Percentiles rank a stretch among this genome's conserved stretches.
phyloP scores from a whole-genome alignment of 1,139 yeast genomes.

The Sugiyamaella neomexicana region DNA sequence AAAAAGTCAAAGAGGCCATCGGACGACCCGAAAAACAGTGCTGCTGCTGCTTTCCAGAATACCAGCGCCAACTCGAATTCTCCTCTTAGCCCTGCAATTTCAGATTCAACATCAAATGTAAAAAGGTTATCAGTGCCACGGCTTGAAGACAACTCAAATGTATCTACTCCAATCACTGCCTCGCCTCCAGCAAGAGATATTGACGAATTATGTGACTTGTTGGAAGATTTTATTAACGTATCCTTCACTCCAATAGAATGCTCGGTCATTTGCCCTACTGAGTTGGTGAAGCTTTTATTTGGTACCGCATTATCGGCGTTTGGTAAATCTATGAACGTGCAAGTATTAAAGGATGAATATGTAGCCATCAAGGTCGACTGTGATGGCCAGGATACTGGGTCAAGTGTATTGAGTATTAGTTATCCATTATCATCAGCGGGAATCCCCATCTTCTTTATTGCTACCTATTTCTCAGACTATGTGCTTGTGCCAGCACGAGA shows the following conservation, averaged over 20 bases:
- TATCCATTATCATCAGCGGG: slow-evolving; percentile 59
- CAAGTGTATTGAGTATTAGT: slow-evolving; percentile 58
- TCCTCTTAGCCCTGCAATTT: slow-evolving; percentile 14
- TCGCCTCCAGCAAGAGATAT: slow-evolving; percentile 20
- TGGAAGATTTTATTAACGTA: slow-evolving; percentile 50
- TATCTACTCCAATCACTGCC: slow-evolving; percentile 20
- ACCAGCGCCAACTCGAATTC: background rate
- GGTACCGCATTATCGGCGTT: slow-evolving; percentile 40
- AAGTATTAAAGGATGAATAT: slow-evolving; percentile 50
- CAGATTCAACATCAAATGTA: background rate
- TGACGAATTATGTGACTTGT: slow-evolving; percentile 24
- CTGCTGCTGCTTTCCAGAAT: background rate
- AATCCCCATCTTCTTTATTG: slow-evolving; percentile 61
- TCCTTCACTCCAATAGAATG: slow-evolving; percentile 60
- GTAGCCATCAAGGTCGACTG: slow-evolving; percentile 61
- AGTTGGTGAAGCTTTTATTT: slow-evolving; percentile 45
- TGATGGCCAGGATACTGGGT: slow-evolving; percentile 58
- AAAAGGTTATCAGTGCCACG: slow-evolving; percentile 14
- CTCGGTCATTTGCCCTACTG: slow-evolving; percentile 53
- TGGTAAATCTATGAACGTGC: slow-evolving; percentile 34
- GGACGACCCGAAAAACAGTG: slow-evolving; percentile 3
- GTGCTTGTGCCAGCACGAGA: slow-evolving; percentile 57
- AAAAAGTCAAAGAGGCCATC: background rate
- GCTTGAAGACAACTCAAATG: slow-evolving; percentile 19
- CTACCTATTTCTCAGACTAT: slow-evolving; percentile 66